Evolutionary conservation across 2,329 filamentous ascomycete species (phyloP).

Genomic region (Acephala macrosclerotiorum): DNA sequence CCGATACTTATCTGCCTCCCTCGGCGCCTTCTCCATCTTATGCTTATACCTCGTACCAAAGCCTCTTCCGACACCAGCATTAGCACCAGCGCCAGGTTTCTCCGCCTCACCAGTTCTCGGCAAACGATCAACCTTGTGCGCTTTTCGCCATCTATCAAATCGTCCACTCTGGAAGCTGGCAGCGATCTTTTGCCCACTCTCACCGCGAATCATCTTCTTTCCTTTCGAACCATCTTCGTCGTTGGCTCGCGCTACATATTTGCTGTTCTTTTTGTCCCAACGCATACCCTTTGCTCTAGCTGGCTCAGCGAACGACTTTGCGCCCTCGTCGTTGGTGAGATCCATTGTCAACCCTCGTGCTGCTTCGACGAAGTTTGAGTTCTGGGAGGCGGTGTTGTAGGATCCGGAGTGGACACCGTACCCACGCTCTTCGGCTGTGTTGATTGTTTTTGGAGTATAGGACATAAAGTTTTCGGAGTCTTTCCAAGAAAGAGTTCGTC

Average conservation of each 20-base stretch:
- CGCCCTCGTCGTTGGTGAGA: slow-evolving; percentile 85
- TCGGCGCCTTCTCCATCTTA: slow-evolving; percentile 86
- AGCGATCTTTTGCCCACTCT: slow-evolving; percentile 95
- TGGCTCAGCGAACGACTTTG: slow-evolving; percentile 80
- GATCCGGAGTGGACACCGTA: slow-evolving; percentile 91
- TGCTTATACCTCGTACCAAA: slow-evolving; percentile 77
- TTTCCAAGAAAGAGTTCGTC: slow-evolving; percentile 71
- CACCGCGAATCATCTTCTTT: slow-evolving; percentile 78
- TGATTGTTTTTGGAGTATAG: slow-evolving; percentile 83
- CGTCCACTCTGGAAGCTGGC: slow-evolving; percentile 91
- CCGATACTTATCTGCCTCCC: slow-evolving; percentile 89
- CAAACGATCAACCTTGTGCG: slow-evolving; percentile 79
- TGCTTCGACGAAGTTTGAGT: slow-evolving; percentile 82
- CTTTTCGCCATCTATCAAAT: slow-evolving; percentile 91
- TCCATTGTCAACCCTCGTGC: slow-evolving; percentile 93
- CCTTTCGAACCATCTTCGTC: slow-evolving; percentile 90
- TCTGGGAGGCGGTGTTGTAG: slow-evolving; percentile 54
- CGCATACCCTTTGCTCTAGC: slow-evolving; percentile 78
- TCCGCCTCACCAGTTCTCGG: slow-evolving; percentile 87
- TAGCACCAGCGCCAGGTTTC: slow-evolving; percentile 48
- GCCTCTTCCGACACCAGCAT: slow-evolving; percentile 45
- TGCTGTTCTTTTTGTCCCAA: slow-evolving; percentile 97
- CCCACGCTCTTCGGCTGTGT: slow-evolving; percentile 85
- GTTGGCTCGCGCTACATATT: slow-evolving; percentile 91
- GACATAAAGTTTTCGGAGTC: slow-evolving; percentile 96